These are phyloP conservation scores for Peniophora sp. DNA, from an alignment of 1,284 basidiomycete species.

Conservation along the genomic window DNA sequence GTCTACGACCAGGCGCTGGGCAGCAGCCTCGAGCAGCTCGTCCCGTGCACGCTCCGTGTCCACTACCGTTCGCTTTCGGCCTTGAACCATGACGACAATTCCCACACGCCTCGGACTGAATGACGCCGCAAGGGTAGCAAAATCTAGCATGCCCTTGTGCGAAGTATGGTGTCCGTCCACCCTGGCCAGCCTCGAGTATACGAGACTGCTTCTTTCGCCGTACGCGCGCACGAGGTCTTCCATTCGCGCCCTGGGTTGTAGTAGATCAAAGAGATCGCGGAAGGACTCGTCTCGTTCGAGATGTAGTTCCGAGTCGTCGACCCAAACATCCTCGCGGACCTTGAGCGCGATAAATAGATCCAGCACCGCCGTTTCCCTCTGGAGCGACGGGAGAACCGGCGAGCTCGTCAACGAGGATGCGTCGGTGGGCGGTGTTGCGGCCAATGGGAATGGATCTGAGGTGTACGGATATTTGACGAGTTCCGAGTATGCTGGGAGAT, in stretches of 20 bases:
- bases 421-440: conserved; percentile 18
- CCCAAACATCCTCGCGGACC: conserved; percentile 66
- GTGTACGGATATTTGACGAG: conserved; percentile 60
- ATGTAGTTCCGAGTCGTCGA: conserved; percentile 64
- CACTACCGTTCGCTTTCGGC: conserved; percentile 46
- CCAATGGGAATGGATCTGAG: conserved; percentile 65
- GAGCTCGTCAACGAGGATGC: conserved; percentile 12
- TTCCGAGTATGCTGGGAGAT: conserved; percentile 55
- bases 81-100: conserved; percentile 34
- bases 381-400: conserved; percentile 28
- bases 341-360: conserved; percentile 73
- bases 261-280: conserved; percentile 67
- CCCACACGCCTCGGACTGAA: conserved; percentile 54
- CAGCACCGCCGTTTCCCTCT: conserved; percentile 65
- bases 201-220: conserved; percentile 47
- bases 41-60: conserved; percentile 44
- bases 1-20: conserved; percentile 40
- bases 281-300: conserved; percentile 65
- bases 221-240: conserved; percentile 63
- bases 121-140: conserved; percentile 42
- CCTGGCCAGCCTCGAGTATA: conserved; percentile 17
- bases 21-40: conserved; percentile 52
- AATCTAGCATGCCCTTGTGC: conserved; percentile 30
- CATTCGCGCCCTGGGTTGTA: conserved; percentile 59
- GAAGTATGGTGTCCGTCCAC: background rate